Conservation (phyloP, 495 filamentous ascomycete genomes). For the Penicillium samsonianum region DNA sequence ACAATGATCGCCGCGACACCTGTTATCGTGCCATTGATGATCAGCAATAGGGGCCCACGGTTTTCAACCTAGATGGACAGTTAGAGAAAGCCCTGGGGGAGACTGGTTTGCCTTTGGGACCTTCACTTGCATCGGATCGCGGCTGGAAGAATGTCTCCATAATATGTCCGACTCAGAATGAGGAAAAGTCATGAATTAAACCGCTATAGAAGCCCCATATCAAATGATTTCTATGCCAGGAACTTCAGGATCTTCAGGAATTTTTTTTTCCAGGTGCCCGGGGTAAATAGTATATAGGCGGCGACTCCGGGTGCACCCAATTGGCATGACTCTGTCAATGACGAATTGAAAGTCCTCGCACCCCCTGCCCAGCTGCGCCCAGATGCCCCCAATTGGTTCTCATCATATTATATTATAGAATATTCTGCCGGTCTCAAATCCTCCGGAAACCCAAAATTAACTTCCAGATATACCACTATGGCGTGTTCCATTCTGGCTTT, state of each 20-base stretch:
- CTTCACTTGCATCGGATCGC: background rate
- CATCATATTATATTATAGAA: no score
- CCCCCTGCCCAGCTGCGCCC: no score
- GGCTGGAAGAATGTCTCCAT: background rate
- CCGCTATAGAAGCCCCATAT: background rate
- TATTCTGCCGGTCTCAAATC: no score
- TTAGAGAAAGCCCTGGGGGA: background rate
- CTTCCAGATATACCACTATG: no score
- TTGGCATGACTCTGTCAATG: no score
- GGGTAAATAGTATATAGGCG: no score
- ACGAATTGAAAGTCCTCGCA: no score
- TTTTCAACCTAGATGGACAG: conserved; percentile 8
- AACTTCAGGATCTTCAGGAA: background rate
- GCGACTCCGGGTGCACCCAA: no score
- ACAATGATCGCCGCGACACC: conserved; percentile 11
- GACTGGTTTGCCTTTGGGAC: background rate
- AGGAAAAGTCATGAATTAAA: background rate
- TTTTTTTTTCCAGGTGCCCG: no score
- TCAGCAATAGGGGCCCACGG: conserved; percentile 11
- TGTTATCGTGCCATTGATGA: conserved; percentile 12
- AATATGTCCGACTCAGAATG: background rate
- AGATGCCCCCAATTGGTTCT: no score
- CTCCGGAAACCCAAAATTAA: no score
- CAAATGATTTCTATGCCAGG: background rate
- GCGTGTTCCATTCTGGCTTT: no score